Evolutionary conservation across 140 eudicot species (phyloP), one percentile per base, ranked within the genome.

Genomic region (Bidens hawaiensis): DNA sequence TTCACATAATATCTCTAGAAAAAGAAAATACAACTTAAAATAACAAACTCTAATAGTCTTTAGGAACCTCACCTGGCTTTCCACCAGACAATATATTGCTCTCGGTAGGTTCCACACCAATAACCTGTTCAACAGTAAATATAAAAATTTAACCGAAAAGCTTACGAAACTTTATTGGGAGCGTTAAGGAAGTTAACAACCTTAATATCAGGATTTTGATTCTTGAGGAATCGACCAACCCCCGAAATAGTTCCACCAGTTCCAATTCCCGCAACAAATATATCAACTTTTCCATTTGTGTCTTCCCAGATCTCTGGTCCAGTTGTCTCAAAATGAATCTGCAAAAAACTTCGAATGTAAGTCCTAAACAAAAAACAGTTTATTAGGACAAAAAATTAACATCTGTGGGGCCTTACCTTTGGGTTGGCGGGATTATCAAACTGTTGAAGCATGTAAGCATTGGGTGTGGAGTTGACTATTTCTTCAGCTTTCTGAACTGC

Each of bases 271-370:
- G 99, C 99, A 69, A 93, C 89, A 76, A 93, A 78, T 49, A 93
- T 93, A 68, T 93, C 99, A 66, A 93, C 95, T 78, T 85, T 88
- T 51, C 99, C 99, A 10, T 75, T 85, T 4, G 99, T 93, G 73
- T 93, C 99, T 75, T 93, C 99, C 99, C 99, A 93, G 67, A 93
- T 93, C 82, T 93, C 99, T 4, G 99, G 99, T 50, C 99, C 99
- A 22, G 99, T 93, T 64, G 99, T 88, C 82, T 93, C 99, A 74
- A 18, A 93, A 78, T 93, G 99, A 47, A 91, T 70, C 98, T 90
- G 83, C 79, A 61, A 5, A 70, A 49, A 49, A 75, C 26, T 49
- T 8, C n/a, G 25, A 0, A 68, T 53, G 36, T 22, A 40, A 66
- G 41, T 34, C 38, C 13, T 23, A 51, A 48, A 30, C 6, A 15